Conservation (phyloP, 495 filamentous ascomycete species). For the Talaromyces liani region DNA sequence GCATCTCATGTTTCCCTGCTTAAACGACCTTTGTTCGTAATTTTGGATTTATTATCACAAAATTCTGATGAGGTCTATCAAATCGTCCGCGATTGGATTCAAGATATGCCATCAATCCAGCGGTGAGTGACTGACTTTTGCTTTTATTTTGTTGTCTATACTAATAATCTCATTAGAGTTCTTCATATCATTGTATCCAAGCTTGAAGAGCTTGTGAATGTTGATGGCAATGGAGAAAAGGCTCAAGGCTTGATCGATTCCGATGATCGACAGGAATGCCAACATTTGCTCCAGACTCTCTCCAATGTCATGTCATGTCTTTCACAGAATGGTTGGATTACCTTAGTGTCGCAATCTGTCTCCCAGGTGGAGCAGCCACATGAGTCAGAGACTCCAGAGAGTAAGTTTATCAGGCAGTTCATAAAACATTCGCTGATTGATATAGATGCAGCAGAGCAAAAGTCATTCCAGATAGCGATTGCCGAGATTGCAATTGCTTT, state of each 20-base stretch:
- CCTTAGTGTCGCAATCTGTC: constrained; percentile 28
- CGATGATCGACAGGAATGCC: constrained; percentile 66
- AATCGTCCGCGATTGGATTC: constrained; percentile 75
- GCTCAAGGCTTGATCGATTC: constrained; percentile 16
- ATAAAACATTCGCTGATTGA: background rate
- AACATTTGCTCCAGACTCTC: constrained; percentile 71
- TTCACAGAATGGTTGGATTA: constrained; percentile 36
- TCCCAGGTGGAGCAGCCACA: constrained; percentile 24
- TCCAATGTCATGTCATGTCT: constrained; percentile 57
- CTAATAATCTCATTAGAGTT: constrained; percentile 22
- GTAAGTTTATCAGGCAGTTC: constrained; percentile 19
- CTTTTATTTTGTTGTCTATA: constrained; percentile 11
- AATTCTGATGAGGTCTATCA: constrained; percentile 67
- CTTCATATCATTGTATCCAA: constrained; percentile 32
- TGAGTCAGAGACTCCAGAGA: constrained; percentile 22
- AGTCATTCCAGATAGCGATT: constrained; percentile 32
- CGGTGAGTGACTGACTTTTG: constrained; percentile 20
- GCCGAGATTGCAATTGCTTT: constrained; percentile 30
- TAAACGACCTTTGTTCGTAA: constrained; percentile 71
- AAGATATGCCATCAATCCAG: constrained; percentile 51
- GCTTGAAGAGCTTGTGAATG: constrained; percentile 30
- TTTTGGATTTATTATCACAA: constrained; percentile 72
- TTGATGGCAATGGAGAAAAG: constrained; percentile 16
- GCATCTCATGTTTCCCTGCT: constrained; percentile 55
- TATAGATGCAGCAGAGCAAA: constrained; percentile 21